Percentiles rank a stretch among this genome's conserved stretches.
Evolutionary conservation across 345 rosid species (phyloP).

Genomic region (Mangifera indica): DNA sequence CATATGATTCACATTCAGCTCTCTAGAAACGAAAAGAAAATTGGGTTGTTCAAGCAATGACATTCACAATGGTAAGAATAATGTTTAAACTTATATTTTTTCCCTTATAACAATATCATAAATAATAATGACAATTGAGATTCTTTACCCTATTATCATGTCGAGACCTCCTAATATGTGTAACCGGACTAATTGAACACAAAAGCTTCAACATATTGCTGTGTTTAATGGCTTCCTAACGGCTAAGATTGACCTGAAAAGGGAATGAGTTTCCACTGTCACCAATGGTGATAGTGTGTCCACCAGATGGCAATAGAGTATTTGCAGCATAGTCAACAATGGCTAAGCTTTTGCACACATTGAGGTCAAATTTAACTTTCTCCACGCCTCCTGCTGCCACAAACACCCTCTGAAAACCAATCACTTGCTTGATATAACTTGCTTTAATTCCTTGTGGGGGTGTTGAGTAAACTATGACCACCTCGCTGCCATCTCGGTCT

Average conservation of each 20-base stretch:
- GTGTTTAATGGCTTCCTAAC: background rate
- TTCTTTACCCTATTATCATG: too few relatives aligned
- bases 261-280: conserved; percentile 21
- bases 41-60: too few relatives aligned
- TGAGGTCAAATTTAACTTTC: conserved; percentile 26
- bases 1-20: too few relatives aligned
- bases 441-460: conserved; percentile 30
- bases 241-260: conserved; percentile 3
- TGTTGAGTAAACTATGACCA: conserved; percentile 31
- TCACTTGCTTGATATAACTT: too few relatives aligned
- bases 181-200: too few relatives aligned
- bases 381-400: conserved; percentile 16
- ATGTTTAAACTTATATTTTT: too few relatives aligned
- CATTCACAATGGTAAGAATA: too few relatives aligned
- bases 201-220: too few relatives aligned
- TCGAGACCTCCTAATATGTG: too few relatives aligned
- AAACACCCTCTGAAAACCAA: conserved; percentile 38
- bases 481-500: conserved; percentile 30
- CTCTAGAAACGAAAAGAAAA: too few relatives aligned
- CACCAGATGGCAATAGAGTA: conserved; percentile 30
- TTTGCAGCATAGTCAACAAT: conserved; percentile 25
- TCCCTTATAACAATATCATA: too few relatives aligned
- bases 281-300: conserved; percentile 28
- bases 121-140: too few relatives aligned
- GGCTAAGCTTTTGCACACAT: conserved; percentile 31